These are phyloP conservation scores for Moricandia moricandioides DNA, from an alignment of 345 rosid species.

Conservation along the genomic window DNA sequence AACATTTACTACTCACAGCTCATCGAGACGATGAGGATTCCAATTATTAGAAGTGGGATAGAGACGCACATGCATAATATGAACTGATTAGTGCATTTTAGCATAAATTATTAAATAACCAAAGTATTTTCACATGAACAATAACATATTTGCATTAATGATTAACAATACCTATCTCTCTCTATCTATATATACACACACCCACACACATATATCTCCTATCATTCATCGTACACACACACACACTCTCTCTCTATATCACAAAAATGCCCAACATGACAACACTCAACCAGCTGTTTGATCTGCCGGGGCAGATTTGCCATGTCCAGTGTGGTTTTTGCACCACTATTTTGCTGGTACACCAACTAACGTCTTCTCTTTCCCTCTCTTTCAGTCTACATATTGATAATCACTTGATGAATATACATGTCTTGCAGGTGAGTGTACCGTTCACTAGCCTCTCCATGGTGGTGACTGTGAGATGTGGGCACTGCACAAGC, in stretches of 20 bases:
- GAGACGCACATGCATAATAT: slow-evolving; percentile 20
- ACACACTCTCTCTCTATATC: slow-evolving; percentile 11
- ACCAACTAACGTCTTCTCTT: background rate
- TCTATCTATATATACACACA: background rate
- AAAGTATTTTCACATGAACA: slow-evolving; percentile 16
- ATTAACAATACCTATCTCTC: background rate
- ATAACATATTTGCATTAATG: background rate
- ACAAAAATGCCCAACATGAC: slow-evolving; percentile 45
- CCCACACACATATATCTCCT: background rate
- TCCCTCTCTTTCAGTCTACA: background rate
- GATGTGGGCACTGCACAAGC: slow-evolving; percentile 93
- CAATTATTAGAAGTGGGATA: slow-evolving; percentile 26
- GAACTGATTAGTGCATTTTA: slow-evolving; percentile 16
- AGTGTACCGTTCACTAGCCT: slow-evolving; percentile 86
- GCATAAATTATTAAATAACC: background rate
- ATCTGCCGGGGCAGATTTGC: slow-evolving; percentile 92
- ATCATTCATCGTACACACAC: background rate
- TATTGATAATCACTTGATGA: background rate
- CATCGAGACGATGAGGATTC: slow-evolving; percentile 22
- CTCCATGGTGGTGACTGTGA: slow-evolving; percentile 85
- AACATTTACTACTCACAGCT: slow-evolving; percentile 34
- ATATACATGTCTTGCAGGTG: slow-evolving; percentile 49
- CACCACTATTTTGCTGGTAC: slow-evolving; percentile 85
- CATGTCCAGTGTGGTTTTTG: slow-evolving; percentile 93
- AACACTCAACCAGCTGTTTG: slow-evolving; percentile 56